Conservation (phyloP, 1,139 yeast genomes). For the Debaryomycetaceae sp. region DNA sequence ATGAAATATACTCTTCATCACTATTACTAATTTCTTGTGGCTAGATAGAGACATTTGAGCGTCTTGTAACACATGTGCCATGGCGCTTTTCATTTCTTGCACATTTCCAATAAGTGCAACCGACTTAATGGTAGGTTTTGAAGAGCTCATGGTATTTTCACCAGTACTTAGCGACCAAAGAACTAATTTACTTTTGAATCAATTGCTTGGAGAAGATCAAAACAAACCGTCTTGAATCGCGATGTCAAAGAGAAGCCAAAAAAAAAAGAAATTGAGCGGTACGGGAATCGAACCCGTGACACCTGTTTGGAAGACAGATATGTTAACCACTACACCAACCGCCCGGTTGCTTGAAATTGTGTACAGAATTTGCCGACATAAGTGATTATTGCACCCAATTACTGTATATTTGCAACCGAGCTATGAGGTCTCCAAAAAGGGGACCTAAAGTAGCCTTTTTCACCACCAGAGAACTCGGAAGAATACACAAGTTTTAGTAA, state of each 20-base stretch:
- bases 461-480: too few relatives aligned
- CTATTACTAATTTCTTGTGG: constrained; percentile 69
- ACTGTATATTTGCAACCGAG: too few relatives aligned
- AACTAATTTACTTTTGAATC: background rate
- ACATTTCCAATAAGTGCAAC: constrained; percentile 21
- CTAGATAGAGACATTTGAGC: constrained; percentile 74
- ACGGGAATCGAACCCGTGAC: constrained; percentile 80
- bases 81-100: constrained; percentile 35
- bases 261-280: constrained; percentile 50
- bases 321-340: constrained; percentile 53
- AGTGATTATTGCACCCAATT: too few relatives aligned
- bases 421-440: too few relatives aligned
- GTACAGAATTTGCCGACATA: too few relatives aligned
- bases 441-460: too few relatives aligned
- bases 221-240: constrained; percentile 1
- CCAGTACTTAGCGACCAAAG: background rate
- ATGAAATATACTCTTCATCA: constrained; percentile 56
- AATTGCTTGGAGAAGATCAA: background rate
- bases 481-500: too few relatives aligned
- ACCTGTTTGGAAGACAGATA: constrained; percentile 72
- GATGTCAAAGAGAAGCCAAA: background rate
- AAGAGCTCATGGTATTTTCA: constrained; percentile 3
- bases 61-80: constrained; percentile 75
- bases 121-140: constrained; percentile 16
- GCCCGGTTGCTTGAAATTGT: too few relatives aligned